phyloP scores from a whole-genome alignment of 129 eudicot genomes.

The Escallonia herrerae region DNA sequence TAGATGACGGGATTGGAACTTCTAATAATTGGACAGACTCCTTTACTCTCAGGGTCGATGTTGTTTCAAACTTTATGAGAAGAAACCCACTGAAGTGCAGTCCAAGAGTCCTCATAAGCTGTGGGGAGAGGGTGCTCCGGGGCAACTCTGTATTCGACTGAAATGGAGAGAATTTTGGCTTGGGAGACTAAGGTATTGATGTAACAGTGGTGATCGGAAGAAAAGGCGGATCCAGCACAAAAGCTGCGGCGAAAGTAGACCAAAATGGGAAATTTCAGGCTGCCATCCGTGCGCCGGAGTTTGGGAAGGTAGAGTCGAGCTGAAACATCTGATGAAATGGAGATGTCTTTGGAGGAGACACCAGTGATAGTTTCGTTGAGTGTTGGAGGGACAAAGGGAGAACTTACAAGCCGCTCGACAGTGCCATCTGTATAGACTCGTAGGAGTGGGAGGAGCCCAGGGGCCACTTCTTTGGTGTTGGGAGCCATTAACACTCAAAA shows the following conservation, averaged over 20 bases:
- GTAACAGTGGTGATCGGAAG: conserved; percentile 21
- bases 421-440: conserved; percentile 17
- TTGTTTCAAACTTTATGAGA: conserved; percentile 24
- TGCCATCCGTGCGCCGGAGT: not conserved
- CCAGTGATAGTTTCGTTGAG: not conserved
- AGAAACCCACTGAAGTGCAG: conserved; percentile 50
- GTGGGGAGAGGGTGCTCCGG: conserved; percentile 47
- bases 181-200: conserved; percentile 11
- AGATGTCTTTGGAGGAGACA: not conserved
- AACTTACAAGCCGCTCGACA: conserved; percentile 14
- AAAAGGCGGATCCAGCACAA: conserved; percentile 18
- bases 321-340: not conserved
- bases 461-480: conserved; percentile 12
- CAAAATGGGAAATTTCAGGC: conserved; percentile 24
- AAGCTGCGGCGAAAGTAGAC: conserved; percentile 45
- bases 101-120: conserved; percentile 53
- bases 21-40: conserved; percentile 18
- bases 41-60: conserved; percentile 25
- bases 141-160: conserved; percentile 39
- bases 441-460: conserved; percentile 17
- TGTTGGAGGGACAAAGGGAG: not conserved
- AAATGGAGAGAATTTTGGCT: conserved; percentile 20
- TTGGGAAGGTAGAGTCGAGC: conserved; percentile 21
- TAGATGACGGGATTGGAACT: conserved; percentile 35
- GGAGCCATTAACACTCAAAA: conserved; percentile 7